Base-by-base conservation (phyloP, 192 early-diverging fungal genomes). In the Linnemannia hyalina region DNA sequence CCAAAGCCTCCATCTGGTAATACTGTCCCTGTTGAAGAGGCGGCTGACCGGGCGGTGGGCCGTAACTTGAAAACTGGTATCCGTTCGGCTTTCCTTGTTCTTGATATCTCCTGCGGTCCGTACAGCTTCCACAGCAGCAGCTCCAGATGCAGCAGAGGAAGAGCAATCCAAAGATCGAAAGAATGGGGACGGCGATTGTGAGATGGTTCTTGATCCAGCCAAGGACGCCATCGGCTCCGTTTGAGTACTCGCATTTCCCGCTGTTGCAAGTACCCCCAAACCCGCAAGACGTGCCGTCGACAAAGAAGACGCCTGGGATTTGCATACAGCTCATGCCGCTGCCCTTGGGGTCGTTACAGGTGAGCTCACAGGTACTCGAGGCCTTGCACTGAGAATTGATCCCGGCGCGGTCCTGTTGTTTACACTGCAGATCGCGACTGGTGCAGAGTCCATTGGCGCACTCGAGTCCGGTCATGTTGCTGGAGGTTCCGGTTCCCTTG, bases 381-480 rank as follows among this genome's bases (percentile, higher is more conserved):
- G 88, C 89, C 9, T 88, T 75, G 77, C 95, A 95, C 41, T 91
- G 89, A 81, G 90, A 79, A 0, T 88, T 90, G 60, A 93, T 88
- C 23, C 92, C 91, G 52, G 91, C 71, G 0, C 78, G 55, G 68
- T 83, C 94, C 32, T 93, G 92, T 26, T 91, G 89, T 75, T 88
- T 71, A 44, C 94, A 95, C 82, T 96, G 95, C 0, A 90, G 85
- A 87, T 96, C 94, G 36, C 94, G 88, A 7, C 93, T 95, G 8
- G 94, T 96, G 80, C 95, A 96, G 68, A 93, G 81, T 26, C 95
- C 95, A 8, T 92, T 93, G 40, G 95, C 94, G 81, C 95, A 96
- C 47, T 88, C 77, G 13, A 93, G 86, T 41, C 80, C 84, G 74
- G 84, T 80, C n/a, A 20, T 9, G 52, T 80, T 86, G 6, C 18